These are phyloP conservation scores for Pseudopediastrum boryanum DNA, from an alignment of 139 green algal species.

Conservation along the genomic window DNA sequence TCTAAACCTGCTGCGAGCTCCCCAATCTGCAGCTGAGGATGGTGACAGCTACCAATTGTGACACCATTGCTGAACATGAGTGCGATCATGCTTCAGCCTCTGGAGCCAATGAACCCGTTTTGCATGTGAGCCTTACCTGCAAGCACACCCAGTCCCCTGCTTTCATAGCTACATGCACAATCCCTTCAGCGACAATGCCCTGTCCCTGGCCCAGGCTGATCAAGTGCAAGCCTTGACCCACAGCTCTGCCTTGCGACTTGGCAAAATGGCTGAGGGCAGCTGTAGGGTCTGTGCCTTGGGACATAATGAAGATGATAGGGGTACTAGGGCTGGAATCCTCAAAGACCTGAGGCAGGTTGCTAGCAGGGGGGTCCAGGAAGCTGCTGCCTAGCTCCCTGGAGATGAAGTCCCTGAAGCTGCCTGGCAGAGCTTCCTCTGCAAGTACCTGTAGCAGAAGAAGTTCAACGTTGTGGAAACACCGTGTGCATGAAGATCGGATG, in stretches of 20 bases:
- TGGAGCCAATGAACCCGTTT: no score
- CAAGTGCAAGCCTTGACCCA: constrained; percentile 45
- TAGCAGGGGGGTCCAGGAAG: constrained; percentile 67
- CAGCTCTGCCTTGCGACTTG: constrained; percentile 46
- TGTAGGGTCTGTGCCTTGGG: constrained; percentile 77
- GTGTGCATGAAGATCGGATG: no score
- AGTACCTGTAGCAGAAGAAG: no score
- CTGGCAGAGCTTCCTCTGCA: no score
- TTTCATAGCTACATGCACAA: constrained; percentile 65
- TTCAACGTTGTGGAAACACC: no score
- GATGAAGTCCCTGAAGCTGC: no score
- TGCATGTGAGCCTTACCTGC: constrained; percentile 38
- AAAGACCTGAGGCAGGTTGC: constrained; percentile 67
- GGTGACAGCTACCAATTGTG: no score
- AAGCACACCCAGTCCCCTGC: constrained; percentile 87
- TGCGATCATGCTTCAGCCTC: no score
- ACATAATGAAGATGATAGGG: constrained; percentile 82
- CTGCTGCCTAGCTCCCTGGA: constrained; percentile 57
- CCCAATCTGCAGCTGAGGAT: no score
- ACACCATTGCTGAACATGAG: no score
- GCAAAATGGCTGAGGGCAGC: constrained; percentile 67
- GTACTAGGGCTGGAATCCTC: constrained; percentile 65
- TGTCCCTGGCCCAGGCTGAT: constrained; percentile 87
- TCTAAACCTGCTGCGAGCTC: no score
- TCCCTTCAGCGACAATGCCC: constrained; percentile 72